A percentile compares a stretch with the other conserved stretches of the same genome.
These are phyloP conservation scores for Daphne laureola DNA, from an alignment of 441 rosid species.

Conservation along the genomic window DNA sequence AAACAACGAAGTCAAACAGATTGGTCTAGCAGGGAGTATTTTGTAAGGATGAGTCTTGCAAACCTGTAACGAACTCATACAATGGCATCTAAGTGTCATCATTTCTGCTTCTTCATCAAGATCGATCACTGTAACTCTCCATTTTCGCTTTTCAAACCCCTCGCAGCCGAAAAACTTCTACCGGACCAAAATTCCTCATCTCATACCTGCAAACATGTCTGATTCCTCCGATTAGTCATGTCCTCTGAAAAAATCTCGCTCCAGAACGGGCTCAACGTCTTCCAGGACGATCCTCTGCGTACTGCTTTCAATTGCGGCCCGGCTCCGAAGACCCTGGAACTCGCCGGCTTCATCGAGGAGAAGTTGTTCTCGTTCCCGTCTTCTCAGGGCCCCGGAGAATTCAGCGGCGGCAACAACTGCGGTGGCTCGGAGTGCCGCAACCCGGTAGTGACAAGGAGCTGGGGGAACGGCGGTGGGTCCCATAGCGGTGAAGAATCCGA, in stretches of 20 bases:
- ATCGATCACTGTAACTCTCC: too few relatives aligned
- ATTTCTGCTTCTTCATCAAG: too few relatives aligned
- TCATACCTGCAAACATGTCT: conserved; percentile 8
- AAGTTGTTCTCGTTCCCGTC: conserved; percentile 38
- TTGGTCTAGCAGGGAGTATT: too few relatives aligned
- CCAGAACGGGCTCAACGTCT: conserved; percentile 35
- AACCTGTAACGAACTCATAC: too few relatives aligned
- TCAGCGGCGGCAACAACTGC: conserved; percentile 24
- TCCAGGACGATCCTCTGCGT: conserved; percentile 43
- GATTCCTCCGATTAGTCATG: conserved; percentile 20
- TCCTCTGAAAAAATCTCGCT: conserved; percentile 38
- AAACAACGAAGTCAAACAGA: too few relatives aligned
- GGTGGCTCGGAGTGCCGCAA: conserved; percentile 1
- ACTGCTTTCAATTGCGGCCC: conserved; percentile 24
- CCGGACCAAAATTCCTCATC: background rate
- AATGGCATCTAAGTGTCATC: too few relatives aligned
- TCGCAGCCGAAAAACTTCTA: conserved; percentile 3
- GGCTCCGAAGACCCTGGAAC: conserved; percentile 37
- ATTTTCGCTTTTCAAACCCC: too few relatives aligned
- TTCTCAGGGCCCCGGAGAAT: conserved; percentile 18
- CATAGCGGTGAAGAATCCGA: conserved; percentile 48
- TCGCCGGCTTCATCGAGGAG: conserved; percentile 47
- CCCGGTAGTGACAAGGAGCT: conserved; percentile 18
- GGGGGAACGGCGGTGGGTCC: conserved; percentile 33
- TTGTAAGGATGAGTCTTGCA: too few relatives aligned